Percentiles rank a stretch among this genome's conserved stretches.
These are phyloP conservation scores for Corinectria fuckeliana DNA, from an alignment of 2,329 filamentous ascomycete genomes.

Conservation along the genomic window DNA sequence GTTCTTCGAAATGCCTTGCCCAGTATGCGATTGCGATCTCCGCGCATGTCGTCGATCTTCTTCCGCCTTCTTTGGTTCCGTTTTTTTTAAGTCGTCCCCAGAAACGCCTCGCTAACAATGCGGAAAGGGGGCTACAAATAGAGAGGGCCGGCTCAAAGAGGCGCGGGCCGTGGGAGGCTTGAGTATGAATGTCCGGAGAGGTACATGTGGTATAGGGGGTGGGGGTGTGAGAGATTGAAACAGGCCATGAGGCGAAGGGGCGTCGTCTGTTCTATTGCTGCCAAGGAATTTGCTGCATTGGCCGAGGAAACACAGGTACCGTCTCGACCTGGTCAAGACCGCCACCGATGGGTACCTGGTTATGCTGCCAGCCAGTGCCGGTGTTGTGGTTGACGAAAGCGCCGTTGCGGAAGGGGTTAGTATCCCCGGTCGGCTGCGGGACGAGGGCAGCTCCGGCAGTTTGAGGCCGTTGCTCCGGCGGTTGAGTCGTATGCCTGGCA, in stretches of 20 bases:
- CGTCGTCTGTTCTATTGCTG: constrained; percentile 50
- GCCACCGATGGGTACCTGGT: constrained; percentile 80
- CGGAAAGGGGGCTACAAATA: constrained; percentile 35
- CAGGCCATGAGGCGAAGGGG: not conserved
- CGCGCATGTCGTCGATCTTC: constrained; percentile 7
- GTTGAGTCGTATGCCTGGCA: constrained; percentile 50
- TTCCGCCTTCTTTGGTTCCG: constrained; percentile 15
- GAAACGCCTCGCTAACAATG: constrained; percentile 44
- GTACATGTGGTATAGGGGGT: not conserved
- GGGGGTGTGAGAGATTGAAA: not conserved
- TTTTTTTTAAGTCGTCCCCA: constrained; percentile 36
- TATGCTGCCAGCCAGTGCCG: constrained; percentile 86
- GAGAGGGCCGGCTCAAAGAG: constrained; percentile 1
- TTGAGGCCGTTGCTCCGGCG: constrained; percentile 50
- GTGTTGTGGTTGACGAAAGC: constrained; percentile 89
- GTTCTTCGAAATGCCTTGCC: constrained; percentile 6
- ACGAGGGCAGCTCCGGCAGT: constrained; percentile 60
- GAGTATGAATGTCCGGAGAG: constrained; percentile 3
- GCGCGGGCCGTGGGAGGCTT: constrained; percentile 2
- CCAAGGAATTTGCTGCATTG: constrained; percentile 68
- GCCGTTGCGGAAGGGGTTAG: constrained; percentile 93
- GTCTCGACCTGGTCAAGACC: constrained; percentile 81
- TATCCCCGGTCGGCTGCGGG: constrained; percentile 83
- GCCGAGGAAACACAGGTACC: constrained; percentile 84
- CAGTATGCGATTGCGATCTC: not conserved